Evolutionary conservation across 78 protist species (phyloP).

Genomic region (Diacronema lutheri): DNA sequence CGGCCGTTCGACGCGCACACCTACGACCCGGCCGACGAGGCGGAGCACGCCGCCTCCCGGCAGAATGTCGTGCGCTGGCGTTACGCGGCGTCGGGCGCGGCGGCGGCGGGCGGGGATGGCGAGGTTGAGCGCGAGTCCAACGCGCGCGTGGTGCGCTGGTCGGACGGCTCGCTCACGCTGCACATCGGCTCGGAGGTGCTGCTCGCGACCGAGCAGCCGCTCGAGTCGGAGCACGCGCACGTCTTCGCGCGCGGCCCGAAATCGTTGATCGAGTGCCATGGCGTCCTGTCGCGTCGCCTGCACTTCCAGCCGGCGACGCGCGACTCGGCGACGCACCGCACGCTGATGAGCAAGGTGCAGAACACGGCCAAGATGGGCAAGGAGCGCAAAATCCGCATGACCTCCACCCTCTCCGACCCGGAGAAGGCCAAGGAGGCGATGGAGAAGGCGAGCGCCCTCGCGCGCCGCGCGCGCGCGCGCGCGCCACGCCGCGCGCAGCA

Average conservation of each 20-base stretch:
- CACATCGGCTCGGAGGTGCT: conserved; percentile 4
- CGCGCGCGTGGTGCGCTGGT: neutral
- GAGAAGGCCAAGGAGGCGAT: neutral
- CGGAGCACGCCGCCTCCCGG: too few relatives aligned
- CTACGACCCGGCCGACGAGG: neutral
- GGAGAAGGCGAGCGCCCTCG: neutral
- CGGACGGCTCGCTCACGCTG: conserved; percentile 7
- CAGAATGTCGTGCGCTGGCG: conserved; percentile 7
- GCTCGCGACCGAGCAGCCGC: neutral
- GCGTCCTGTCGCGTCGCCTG: neutral
- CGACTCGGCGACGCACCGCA: neutral
- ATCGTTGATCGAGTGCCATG: conserved; percentile 20
- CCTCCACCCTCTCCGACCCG: neutral
- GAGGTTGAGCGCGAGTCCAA: neutral
- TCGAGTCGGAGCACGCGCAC: neutral
- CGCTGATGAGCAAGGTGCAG: neutral
- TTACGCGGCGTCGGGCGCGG: too few relatives aligned
- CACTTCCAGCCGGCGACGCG: neutral
- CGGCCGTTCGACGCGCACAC: neutral
- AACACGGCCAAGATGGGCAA: neutral
- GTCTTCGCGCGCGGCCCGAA: neutral
- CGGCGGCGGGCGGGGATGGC: neutral
- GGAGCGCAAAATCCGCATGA: neutral
- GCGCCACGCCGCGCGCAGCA: too few relatives aligned
- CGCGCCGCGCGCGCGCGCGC: neutral